Conservation (phyloP, 2,329 filamentous ascomycete species). For the Furcasterigmium furcatum region DNA sequence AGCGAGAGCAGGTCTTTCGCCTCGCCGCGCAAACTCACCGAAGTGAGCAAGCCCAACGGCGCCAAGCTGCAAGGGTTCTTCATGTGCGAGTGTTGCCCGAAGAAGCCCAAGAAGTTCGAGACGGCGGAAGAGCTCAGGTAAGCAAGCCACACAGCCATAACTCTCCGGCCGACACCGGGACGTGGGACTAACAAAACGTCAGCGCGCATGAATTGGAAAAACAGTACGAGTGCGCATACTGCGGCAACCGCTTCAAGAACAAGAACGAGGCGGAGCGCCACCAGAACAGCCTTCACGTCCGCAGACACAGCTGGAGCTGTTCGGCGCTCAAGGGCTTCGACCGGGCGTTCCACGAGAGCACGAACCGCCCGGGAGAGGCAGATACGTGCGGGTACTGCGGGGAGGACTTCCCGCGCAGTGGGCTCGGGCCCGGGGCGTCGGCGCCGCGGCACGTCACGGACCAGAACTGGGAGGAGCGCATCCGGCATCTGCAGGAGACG, state of each 20-base stretch:
- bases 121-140: slow-evolving; percentile 81
- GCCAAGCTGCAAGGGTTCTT: slow-evolving; percentile 51
- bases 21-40: slow-evolving; percentile 49
- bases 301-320: slow-evolving; percentile 95
- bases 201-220: slow-evolving; percentile 92
- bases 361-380: slow-evolving; percentile 58
- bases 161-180: background rate
- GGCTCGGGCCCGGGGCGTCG: slow-evolving; percentile 34
- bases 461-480: slow-evolving; percentile 82
- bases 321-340: slow-evolving; percentile 76
- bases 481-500: slow-evolving; percentile 82
- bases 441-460: slow-evolving; percentile 57
- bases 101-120: slow-evolving; percentile 95
- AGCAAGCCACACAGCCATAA: slow-evolving; percentile 26
- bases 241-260: slow-evolving; percentile 95
- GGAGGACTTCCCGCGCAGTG: slow-evolving; percentile 70
- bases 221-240: slow-evolving; percentile 91
- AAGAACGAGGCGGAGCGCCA: slow-evolving; percentile 97
- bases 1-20: slow-evolving; percentile 37
- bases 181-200: slow-evolving; percentile 18
- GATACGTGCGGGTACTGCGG: slow-evolving; percentile 96
- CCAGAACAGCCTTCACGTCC: slow-evolving; percentile 90
- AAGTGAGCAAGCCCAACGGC: slow-evolving; percentile 42
- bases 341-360: slow-evolving; percentile 83
- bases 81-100: slow-evolving; percentile 93